Conservation (phyloP, 164 flowering plant genomes). For the Annona squamosa region DNA sequence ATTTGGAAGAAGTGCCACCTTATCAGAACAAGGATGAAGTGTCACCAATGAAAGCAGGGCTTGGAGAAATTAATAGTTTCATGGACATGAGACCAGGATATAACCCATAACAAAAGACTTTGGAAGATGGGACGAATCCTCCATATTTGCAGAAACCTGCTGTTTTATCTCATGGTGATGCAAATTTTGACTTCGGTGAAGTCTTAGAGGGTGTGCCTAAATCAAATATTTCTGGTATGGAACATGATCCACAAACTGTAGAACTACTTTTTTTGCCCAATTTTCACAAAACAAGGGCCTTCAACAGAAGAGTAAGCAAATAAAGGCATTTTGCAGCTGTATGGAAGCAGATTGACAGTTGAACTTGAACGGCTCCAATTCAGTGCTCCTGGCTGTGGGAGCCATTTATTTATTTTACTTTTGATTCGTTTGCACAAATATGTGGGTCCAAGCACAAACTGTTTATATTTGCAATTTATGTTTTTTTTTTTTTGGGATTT, state of each 20-base stretch:
- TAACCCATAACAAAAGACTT: neutral
- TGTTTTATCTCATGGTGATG: conserved; percentile 4
- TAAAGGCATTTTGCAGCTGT: neutral
- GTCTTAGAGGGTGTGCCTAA: neutral
- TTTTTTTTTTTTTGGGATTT: too few relatives aligned
- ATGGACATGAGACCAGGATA: neutral
- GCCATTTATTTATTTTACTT: too few relatives aligned
- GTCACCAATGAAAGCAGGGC: neutral
- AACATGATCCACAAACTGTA: neutral
- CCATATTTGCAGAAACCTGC: neutral
- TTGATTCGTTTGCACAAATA: too few relatives aligned
- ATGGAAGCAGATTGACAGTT: neutral
- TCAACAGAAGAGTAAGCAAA: neutral
- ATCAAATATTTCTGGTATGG: conserved; percentile 8
- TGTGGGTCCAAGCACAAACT: too few relatives aligned
- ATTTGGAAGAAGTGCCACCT: neutral
- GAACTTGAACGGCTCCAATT: too few relatives aligned
- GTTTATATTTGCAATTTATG: too few relatives aligned
- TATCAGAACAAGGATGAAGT: neutral
- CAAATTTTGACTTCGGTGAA: neutral
- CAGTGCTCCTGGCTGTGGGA: too few relatives aligned
- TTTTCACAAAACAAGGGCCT: neutral
- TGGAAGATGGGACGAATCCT: neutral
- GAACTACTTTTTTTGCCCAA: neutral
- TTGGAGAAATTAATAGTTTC: neutral